Evolutionary conservation across 1,139 yeast species (phyloP).

Genomic region (Suhomyces terraborum): DNA sequence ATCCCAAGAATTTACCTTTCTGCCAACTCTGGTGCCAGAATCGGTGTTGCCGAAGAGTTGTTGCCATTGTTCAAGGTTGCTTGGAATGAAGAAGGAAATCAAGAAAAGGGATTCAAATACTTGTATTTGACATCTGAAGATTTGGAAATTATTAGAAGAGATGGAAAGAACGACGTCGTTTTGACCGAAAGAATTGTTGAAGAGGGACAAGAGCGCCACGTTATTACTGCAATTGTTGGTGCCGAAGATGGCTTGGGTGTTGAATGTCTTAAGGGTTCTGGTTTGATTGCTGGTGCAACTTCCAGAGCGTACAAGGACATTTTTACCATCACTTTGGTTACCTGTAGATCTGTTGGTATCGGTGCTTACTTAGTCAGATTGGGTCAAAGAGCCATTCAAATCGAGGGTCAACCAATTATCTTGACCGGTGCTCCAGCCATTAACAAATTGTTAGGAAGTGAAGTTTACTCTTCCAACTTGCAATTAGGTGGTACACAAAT

Average conservation of each 20-base stretch:
- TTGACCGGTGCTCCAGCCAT: slow-evolving; percentile 99
- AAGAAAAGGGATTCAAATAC: slow-evolving; percentile 87
- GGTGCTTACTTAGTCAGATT: slow-evolving; percentile 97
- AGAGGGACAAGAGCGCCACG: slow-evolving; percentile 77
- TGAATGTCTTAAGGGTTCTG: slow-evolving; percentile 96
- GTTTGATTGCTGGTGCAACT: slow-evolving; percentile 98
- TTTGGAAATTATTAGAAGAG: slow-evolving; percentile 56
- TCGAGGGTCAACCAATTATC: slow-evolving; percentile 97
- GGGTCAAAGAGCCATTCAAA: slow-evolving; percentile 98
- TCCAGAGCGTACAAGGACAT: slow-evolving; percentile 96
- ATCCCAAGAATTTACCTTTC: slow-evolving; percentile 93
- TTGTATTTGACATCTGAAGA: slow-evolving; percentile 78
- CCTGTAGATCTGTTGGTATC: slow-evolving; percentile 98
- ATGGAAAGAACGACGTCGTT: slow-evolving; percentile 62
- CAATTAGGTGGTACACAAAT: slow-evolving; percentile 99
- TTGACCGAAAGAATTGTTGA: slow-evolving; percentile 81
- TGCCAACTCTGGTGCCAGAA: slow-evolving; percentile 98
- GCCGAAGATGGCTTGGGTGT: slow-evolving; percentile 97
- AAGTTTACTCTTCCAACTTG: slow-evolving; percentile 93
- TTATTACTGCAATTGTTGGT: slow-evolving; percentile 86
- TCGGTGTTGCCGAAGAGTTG: slow-evolving; percentile 96
- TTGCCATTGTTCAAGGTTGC: slow-evolving; percentile 87
- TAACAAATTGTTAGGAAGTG: slow-evolving; percentile 93
- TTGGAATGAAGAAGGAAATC: slow-evolving; percentile 79
- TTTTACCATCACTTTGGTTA: slow-evolving; percentile 92